Conservation (phyloP, 257 asterid genomes). For the Ocimum tenuiflorum region DNA sequence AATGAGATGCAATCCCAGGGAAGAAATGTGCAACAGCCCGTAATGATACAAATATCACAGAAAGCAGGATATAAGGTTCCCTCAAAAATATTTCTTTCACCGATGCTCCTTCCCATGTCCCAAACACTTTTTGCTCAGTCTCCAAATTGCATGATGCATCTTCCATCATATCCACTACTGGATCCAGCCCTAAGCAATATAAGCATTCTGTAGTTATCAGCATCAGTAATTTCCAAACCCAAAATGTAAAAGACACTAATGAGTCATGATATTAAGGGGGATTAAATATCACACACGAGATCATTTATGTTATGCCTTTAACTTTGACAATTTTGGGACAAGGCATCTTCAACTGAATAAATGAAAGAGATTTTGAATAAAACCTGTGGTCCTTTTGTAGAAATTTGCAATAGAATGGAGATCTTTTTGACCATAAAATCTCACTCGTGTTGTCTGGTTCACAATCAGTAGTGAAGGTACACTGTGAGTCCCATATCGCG, state of each 20-base stretch:
- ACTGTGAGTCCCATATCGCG: slow-evolving; percentile 65
- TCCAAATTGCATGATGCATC: slow-evolving; percentile 15
- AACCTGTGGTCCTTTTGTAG: slow-evolving; percentile 63
- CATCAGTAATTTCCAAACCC: neutral
- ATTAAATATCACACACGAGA: neutral
- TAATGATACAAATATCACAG: slow-evolving; percentile 34
- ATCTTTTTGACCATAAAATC: slow-evolving; percentile 53
- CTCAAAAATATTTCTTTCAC: slow-evolving; percentile 26
- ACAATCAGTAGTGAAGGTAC: slow-evolving; percentile 52
- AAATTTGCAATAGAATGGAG: slow-evolving; percentile 40
- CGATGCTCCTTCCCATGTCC: slow-evolving; percentile 28
- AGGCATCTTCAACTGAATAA: neutral
- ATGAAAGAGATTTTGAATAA: neutral
- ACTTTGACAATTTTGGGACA: neutral
- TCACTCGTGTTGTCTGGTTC: slow-evolving; percentile 33
- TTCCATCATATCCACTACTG: slow-evolving; percentile 33
- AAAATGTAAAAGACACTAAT: neutral
- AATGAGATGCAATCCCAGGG: slow-evolving; percentile 34
- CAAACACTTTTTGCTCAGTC: slow-evolving; percentile 7
- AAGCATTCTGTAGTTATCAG: slow-evolving; percentile 3
- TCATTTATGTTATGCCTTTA: neutral
- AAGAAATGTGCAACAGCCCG: slow-evolving; percentile 39
- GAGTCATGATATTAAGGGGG: neutral
- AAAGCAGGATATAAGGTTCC: slow-evolving; percentile 43
- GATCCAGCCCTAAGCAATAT: slow-evolving; percentile 35